Base-by-base conservation (phyloP, 495 filamentous ascomycete genomes). In the Aspergillus kassunensis region DNA sequence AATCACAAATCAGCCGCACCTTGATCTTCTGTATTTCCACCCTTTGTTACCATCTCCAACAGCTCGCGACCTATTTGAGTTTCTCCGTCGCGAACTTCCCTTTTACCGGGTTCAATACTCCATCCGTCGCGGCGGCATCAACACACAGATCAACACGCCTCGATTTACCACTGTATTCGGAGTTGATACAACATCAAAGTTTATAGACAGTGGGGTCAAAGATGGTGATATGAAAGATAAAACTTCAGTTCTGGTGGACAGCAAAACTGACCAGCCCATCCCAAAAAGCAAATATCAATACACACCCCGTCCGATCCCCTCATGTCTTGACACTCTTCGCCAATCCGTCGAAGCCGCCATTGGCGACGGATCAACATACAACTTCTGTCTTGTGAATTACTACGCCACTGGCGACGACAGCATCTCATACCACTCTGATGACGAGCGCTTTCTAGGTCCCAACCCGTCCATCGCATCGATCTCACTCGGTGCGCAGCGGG, bases 381-480 rank as follows among this genome's bases (percentile, higher is more conserved):
- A 91, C 57, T 88, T 89, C 67, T 80, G 79, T 49, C 72, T 90
- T 2, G 84, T 90, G 8, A 90, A 90, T 57, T 90, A 90, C 71
- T 90, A 90, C 65, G 79, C 82, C 27, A 74, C 71, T 23, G 86
- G 85, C 2, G 66, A 77, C 10, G 85, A 89, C 65, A 86, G 81
- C 49, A 90, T 90, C 29, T 71, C 80, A 20, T 91, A 85, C 62
- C 85, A 89, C 61, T 85, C 82, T 30, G 87, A 89, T 56, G 86
- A 89, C 57, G 87, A 90, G 67, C 74, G 77, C 9, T 90, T 91
- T 59, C 80, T 90, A 0, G 87, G 85, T 4, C 43, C 69, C 1
- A 65, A 80, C 13, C 86, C 86, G 12, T 73, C 77, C n/a, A 89
- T 91, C 33, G 85, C 86, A 7, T 87, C 83, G 3, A 74, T 88